These are phyloP conservation scores for Saprolegnia parasitica DNA, from an alignment of 352 stramenopile species.

Conservation along the genomic window DNA sequence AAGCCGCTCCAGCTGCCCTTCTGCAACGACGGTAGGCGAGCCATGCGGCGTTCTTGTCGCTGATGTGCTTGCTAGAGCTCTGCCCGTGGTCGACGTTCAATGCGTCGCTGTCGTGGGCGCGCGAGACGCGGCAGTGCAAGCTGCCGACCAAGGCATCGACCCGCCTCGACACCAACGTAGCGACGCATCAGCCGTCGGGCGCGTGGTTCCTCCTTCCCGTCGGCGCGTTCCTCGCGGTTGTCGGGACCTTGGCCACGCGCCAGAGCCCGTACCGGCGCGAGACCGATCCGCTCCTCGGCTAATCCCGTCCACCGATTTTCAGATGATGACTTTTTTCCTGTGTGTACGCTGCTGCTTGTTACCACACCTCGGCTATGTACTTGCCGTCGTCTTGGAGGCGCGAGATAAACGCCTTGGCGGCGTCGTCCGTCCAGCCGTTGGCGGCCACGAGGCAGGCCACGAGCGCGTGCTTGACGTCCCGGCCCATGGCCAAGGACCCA, in stretches of 20 bases:
- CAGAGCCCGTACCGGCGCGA: neutral
- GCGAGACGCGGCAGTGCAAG: neutral
- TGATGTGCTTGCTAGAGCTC: neutral
- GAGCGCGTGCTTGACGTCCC: conserved; percentile 64
- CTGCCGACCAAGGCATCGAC: neutral
- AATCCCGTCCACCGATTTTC: neutral
- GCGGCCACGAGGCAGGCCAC: conserved; percentile 25
- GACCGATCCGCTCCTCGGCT: neutral
- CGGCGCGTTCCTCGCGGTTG: neutral
- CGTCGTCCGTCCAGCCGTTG: neutral
- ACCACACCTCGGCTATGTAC: conserved; percentile 28
- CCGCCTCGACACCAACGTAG: neutral
- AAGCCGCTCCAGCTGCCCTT: conserved; percentile 63
- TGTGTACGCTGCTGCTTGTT: too few relatives aligned
- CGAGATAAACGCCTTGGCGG: conserved; percentile 17
- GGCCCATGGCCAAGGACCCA: conserved; percentile 72
- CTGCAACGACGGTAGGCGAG: conserved; percentile 59
- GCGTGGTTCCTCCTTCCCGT: conserved; percentile 7
- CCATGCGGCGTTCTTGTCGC: neutral
- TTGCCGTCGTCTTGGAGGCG: neutral
- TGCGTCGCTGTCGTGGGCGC: conserved; percentile 13
- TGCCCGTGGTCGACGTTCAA: conserved; percentile 22
- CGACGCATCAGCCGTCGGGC: neutral
- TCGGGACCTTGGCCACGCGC: neutral
- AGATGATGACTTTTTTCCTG: too few relatives aligned